Conservation (phyloP, 345 rosid genomes). For the Murraya koenigii region DNA sequence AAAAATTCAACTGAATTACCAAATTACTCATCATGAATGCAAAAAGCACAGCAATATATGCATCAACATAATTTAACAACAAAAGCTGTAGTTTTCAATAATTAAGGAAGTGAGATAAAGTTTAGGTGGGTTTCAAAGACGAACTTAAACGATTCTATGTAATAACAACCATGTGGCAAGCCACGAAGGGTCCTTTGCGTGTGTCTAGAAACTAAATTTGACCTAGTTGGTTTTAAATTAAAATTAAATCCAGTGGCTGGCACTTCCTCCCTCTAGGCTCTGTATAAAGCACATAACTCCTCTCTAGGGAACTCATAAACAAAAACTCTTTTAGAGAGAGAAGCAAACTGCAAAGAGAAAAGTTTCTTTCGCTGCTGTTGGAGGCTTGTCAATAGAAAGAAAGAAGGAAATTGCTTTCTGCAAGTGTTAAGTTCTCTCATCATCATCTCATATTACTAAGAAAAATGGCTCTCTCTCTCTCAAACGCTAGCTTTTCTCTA, state of each 20-base stretch:
- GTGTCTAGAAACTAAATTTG: not conserved
- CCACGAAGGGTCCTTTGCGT: not conserved
- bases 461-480: slow-evolving; percentile 49
- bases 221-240: not conserved
- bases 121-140: too few species aligned
- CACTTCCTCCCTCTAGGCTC: too few species aligned
- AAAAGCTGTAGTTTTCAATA: too few species aligned
- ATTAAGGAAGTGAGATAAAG: not conserved
- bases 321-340: not conserved
- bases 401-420: not conserved
- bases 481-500: slow-evolving; percentile 43
- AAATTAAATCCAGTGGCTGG: not conserved
- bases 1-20: too few species aligned
- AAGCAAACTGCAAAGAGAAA: not conserved
- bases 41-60: too few species aligned
- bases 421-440: slow-evolving; percentile 13
- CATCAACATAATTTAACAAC: too few species aligned
- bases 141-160: not conserved
- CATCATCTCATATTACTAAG: not conserved
- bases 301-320: not conserved
- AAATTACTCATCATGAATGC: too few species aligned
- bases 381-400: not conserved
- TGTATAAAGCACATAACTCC: not conserved
- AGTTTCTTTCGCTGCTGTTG: slow-evolving; percentile 16
- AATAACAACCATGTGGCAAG: not conserved